Evolutionary conservation across 371 early-diverging fungal genomes (phyloP).

Genomic region (Nematocida minor): DNA sequence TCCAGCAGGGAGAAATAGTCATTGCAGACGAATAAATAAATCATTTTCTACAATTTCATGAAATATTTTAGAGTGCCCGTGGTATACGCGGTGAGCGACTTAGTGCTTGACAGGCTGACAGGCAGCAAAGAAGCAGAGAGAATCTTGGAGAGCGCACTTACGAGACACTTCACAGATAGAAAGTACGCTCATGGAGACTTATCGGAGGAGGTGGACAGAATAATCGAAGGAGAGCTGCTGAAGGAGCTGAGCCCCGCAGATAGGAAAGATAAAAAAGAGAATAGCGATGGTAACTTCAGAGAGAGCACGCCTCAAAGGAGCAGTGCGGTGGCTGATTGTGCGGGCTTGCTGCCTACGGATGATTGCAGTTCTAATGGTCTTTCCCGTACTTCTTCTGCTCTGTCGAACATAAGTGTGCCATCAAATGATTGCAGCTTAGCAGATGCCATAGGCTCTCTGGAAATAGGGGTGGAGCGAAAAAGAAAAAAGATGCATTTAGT

Average conservation of each 20-base stretch:
- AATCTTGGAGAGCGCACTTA: neutral
- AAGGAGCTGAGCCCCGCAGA: neutral
- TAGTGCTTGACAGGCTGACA: neutral
- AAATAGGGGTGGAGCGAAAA: no score
- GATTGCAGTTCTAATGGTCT: no score
- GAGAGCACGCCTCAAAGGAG: no score
- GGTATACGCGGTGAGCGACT: neutral
- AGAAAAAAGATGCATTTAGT: no score
- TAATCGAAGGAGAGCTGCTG: neutral
- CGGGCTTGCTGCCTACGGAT: no score
- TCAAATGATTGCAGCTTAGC: no score
- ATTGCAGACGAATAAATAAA: slow-evolving; percentile 69
- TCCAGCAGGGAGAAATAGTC: slow-evolving; percentile 74
- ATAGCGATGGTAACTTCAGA: neutral
- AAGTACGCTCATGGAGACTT: neutral
- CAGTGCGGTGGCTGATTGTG: no score
- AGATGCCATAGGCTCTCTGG: neutral
- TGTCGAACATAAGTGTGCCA: no score
- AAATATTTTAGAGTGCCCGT: slow-evolving; percentile 2
- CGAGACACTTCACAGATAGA: neutral
- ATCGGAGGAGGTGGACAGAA: neutral
- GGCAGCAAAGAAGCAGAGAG: neutral
- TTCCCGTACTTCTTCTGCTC: no score
- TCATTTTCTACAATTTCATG: slow-evolving; percentile 28
- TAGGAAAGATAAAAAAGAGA: neutral